Percentiles rank a stretch among this genome's conserved stretches.
Evolutionary conservation across 2,329 filamentous ascomycete genomes (phyloP).

Genomic region (Colletotrichum eremochloae): DNA sequence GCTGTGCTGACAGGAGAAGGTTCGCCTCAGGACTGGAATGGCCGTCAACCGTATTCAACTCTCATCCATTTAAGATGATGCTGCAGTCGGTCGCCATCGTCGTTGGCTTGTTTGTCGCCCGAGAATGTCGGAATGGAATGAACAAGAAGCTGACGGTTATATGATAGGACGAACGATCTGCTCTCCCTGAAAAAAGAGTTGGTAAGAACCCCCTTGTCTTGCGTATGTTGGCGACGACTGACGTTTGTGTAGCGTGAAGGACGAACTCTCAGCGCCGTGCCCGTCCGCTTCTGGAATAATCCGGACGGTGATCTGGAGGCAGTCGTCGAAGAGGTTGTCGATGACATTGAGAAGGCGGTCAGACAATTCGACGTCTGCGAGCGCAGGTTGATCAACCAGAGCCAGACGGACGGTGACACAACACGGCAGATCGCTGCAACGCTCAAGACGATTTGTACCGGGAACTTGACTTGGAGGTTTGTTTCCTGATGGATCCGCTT

Average conservation of each 20-base stretch:
- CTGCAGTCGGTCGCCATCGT: slow-evolving; percentile 32
- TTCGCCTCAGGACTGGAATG: slow-evolving; percentile 29
- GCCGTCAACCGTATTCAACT: slow-evolving; percentile 2
- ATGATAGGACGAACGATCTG: slow-evolving; percentile 38
- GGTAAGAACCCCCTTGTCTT: not conserved
- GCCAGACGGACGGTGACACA: slow-evolving; percentile 13
- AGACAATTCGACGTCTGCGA: slow-evolving; percentile 35
- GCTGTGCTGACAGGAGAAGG: slow-evolving; percentile 27
- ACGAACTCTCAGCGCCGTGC: slow-evolving; percentile 32
- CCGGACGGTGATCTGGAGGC: slow-evolving; percentile 11
- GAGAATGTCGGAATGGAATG: too few species aligned
- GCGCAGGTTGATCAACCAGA: slow-evolving; percentile 23
- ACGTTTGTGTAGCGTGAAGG: slow-evolving; percentile 20
- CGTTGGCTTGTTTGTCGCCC: slow-evolving; percentile 28
- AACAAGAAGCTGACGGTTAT: not conserved
- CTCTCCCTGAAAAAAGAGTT: slow-evolving; percentile 38
- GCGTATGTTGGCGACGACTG: not conserved
- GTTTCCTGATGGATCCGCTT: not conserved
- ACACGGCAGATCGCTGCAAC: slow-evolving; percentile 24
- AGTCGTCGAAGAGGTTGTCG: slow-evolving; percentile 26
- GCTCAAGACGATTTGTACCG: slow-evolving; percentile 39
- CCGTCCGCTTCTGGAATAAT: slow-evolving; percentile 30
- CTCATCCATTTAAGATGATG: slow-evolving; percentile 26
- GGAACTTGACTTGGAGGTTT: slow-evolving; percentile 40
- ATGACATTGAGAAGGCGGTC: slow-evolving; percentile 30